Base-by-base conservation (phyloP, 2,329 filamentous ascomycete genomes). In the Pseudonectria buxi region DNA sequence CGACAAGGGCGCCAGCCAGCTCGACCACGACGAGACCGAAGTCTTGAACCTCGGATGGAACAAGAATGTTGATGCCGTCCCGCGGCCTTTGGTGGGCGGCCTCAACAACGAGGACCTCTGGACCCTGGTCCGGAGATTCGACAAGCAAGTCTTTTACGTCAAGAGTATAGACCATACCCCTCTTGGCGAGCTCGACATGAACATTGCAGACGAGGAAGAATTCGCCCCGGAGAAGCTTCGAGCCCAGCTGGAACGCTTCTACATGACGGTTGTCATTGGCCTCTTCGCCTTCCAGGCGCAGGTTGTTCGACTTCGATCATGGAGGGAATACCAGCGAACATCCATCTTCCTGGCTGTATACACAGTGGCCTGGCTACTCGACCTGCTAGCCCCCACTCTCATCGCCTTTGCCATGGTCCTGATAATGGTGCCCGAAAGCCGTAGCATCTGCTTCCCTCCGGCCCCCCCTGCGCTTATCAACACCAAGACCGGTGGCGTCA, bases 141-240 rank as follows among this genome's bases (percentile, higher is more conserved):
- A 89, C 56, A 86, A 86, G 67, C 73, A 77, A 61, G 63, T 75
- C 34, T 76, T 76, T 44, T 65, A 75, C 61, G 83, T 92, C 47
- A 86, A 84, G 55, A 77, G 82, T 18, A 75, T 81, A 7, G 47
- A 58, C 1, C 50, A 61, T 26, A 39, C 51, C 0, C 61, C 61
- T 1, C 71, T 83, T 1, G 83, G 82, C 6, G 76, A 78, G 11
- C 64, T 94, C 26, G 86, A 94, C 56, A 71, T 94, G 39, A 86
- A 88, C 47, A 81, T 86, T 37, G 81, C 85, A 4, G 81, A 88
- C 26, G 81, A 90, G 35, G 86, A 92, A 46, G 83, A 89, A 38
- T 92, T 92, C 56, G 86, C 83, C 0, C 86, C 86, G 0, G 86
- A 92, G 52, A 92, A 92, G 62, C 65, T 94, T 29, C 73, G 86